Base-by-base conservation (phyloP, 345 rosid genomes). In the Moricandia moricandioides region DNA sequence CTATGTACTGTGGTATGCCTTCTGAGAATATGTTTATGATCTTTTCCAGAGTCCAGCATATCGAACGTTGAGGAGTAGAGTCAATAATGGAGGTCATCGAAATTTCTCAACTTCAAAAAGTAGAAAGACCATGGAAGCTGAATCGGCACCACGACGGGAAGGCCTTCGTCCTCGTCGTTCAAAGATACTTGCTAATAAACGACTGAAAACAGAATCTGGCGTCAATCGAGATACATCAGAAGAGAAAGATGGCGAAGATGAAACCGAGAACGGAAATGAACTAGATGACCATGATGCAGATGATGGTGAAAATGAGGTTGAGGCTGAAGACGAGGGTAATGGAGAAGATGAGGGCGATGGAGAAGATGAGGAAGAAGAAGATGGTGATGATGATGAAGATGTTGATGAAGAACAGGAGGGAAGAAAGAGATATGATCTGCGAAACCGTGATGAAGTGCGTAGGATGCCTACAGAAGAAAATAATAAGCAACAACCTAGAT, bases 81-180 rank as follows among this genome's bases (percentile, higher is more conserved):
- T 84, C 52, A 80, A 52, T 67, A 88, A 87, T 80, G 87, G 78
- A 79, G 81, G 73, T 59, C 88, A 83, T 80, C 88, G 70, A 62
- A 91, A 87, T 45, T 91, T 84, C 52, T 79, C 91, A 45, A 78
- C 84, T 60, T 83, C 94, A 66, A 83, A 87, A 13, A 84, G 72
- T 74, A 87, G 88, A 78, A 89, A 82, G 74, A 69, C 70, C 54
- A 74, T 61, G 73, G 87, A 81, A 70, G 59, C 79, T 71, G 89
- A 82, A 81, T 76, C 82, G 54, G 83, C 82, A 13, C 99, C 99
- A 56, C 90, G 99, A 18, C 97, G 99, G 62, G 98, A 96, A 86
- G 99, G 99, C 37, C 78, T 96, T 78, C 86, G 99, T 62, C 99
- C 99, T 66, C 97, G 99, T 65, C 88, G 86, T 59, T 91, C 96